A percentile compares a stretch with the other conserved stretches of the same genome.
Conservation (phyloP, 164 flowering plant genomes). For the Aristolochia contorta region DNA sequence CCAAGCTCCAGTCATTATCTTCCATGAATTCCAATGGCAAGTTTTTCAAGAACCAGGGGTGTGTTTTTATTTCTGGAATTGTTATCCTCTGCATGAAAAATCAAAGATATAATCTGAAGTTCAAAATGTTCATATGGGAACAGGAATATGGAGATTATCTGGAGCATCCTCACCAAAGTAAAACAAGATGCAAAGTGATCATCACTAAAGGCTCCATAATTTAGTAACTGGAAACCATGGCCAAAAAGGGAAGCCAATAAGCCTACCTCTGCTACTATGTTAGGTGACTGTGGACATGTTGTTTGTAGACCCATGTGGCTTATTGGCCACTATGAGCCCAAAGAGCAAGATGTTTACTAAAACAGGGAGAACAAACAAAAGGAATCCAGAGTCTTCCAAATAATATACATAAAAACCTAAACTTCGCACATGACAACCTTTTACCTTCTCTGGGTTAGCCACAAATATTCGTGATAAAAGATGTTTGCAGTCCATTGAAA, state of each 20-base stretch:
- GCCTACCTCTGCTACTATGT: neutral
- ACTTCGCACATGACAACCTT: neutral
- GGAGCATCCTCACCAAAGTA: too few relatives aligned
- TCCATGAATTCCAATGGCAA: conserved; percentile 56
- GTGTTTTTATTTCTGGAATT: conserved; percentile 57
- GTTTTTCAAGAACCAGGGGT: conserved; percentile 74
- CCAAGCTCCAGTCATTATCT: conserved; percentile 28
- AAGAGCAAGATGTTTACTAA: too few relatives aligned
- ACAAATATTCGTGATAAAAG: conserved; percentile 68
- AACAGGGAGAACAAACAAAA: neutral
- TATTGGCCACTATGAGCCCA: neutral
- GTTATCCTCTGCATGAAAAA: conserved; percentile 53
- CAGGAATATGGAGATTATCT: too few relatives aligned
- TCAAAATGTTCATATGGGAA: too few relatives aligned
- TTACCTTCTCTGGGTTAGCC: conserved; percentile 70
- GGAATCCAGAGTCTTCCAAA: neutral
- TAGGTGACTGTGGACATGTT: neutral
- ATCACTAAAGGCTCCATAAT: neutral
- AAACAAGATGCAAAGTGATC: too few relatives aligned
- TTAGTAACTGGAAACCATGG: neutral
- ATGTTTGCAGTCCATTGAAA: conserved; percentile 61
- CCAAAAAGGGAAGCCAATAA: neutral
- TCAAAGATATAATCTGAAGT: neutral
- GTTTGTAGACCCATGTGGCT: neutral
- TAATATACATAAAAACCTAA: too few relatives aligned